phyloP scores from a whole-genome alignment of 139 green algal genomes.

The Micractinium sp. region DNA sequence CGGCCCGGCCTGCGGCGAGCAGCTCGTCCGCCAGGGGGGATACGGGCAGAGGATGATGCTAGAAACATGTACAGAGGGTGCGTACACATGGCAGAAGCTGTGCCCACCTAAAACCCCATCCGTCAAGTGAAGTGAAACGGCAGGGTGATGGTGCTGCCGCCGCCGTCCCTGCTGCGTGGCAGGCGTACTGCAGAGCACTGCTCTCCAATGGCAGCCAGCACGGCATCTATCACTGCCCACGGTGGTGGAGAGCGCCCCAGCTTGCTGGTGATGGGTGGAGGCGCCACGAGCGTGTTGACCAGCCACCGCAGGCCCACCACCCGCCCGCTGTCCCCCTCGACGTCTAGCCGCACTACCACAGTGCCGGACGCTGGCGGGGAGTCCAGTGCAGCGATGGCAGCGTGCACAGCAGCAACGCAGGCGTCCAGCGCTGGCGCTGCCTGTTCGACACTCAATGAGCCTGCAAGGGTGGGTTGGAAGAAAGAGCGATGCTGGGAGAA shows the following conservation, averaged over 20 bases:
- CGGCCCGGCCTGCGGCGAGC: too few relatives aligned
- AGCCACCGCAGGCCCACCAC: constrained; percentile 51
- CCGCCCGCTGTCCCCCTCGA: constrained; percentile 31
- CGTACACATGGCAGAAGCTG: not conserved
- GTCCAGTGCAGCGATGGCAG: constrained; percentile 39
- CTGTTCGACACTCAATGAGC: constrained; percentile 50
- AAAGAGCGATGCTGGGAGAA: not conserved
- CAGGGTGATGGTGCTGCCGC: constrained; percentile 22
- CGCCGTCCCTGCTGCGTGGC: not conserved
- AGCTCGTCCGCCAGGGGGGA: too few relatives aligned
- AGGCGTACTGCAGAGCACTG: not conserved
- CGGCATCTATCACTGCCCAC: constrained; percentile 8
- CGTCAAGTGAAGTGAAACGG: constrained; percentile 25
- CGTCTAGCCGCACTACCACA: constrained; percentile 40
- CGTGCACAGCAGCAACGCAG: constrained; percentile 46
- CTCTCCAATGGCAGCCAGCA: constrained; percentile 8
- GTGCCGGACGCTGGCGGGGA: constrained; percentile 44
- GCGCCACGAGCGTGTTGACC: constrained; percentile 59
- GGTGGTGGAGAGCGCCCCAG: not conserved
- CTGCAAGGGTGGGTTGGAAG: constrained; percentile 20
- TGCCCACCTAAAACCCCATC: not conserved
- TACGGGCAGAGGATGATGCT: too few relatives aligned
- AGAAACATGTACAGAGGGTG: not conserved
- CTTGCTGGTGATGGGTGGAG: constrained; percentile 27
- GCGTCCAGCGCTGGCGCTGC: constrained; percentile 49